Evolutionary conservation across 192 early-diverging fungal species (phyloP).

Genomic region (Coemansia sp.): DNA sequence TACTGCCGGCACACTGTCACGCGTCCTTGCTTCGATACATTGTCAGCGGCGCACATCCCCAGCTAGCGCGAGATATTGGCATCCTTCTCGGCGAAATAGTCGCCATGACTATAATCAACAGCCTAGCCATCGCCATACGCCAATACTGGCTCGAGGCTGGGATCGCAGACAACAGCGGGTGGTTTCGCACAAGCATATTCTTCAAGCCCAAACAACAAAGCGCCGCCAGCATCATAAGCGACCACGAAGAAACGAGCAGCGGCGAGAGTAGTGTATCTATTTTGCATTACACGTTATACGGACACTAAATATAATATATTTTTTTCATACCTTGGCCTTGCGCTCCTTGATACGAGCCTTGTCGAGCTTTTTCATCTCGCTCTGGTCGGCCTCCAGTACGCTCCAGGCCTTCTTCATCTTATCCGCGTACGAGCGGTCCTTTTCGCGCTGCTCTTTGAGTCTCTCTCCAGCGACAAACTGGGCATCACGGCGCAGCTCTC

Average conservation of each 20-base stretch:
- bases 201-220: neutral
- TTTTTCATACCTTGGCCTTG: conserved; percentile 34
- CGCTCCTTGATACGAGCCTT: conserved; percentile 59
- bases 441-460: conserved; percentile 68
- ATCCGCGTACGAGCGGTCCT: conserved; percentile 82
- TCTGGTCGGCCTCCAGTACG: conserved; percentile 81
- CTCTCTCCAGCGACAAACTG: conserved; percentile 82
- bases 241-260: neutral
- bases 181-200: conserved; percentile 13
- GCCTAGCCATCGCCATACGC: neutral
- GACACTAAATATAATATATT: neutral
- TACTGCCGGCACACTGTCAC: conserved; percentile 6
- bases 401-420: conserved; percentile 93
- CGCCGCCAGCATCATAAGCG: too few species aligned
- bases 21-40: conserved; percentile 1
- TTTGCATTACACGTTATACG: neutral
- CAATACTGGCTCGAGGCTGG: conserved; percentile 6
- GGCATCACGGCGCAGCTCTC: conserved; percentile 95
- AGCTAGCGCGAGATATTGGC: conserved; percentile 1
- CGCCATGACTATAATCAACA: neutral
- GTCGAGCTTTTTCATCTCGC: conserved; percentile 72
- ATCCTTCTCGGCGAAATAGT: conserved; percentile 1
- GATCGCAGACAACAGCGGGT: conserved; percentile 2
- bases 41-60: conserved; percentile 1
- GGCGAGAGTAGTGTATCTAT: neutral